Percentiles rank a stretch among this genome's conserved stretches.
phyloP scores from a whole-genome alignment of 2,329 filamentous ascomycete species.

The Hymenotorrendiella dingleyae region DNA sequence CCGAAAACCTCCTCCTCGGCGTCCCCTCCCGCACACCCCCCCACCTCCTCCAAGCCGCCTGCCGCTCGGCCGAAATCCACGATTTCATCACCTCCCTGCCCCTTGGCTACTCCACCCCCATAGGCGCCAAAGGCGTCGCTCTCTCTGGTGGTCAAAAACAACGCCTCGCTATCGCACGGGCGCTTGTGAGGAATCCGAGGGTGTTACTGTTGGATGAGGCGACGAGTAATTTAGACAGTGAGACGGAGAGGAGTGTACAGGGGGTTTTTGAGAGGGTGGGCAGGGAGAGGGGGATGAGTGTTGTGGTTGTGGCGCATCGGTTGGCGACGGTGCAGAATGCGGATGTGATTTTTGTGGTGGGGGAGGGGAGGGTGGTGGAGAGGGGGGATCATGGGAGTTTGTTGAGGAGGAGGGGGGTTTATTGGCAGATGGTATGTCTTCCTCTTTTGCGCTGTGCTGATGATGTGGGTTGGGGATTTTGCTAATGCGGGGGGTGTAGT shows the following conservation, averaged over 20 bases:
- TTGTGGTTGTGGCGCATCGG: slow-evolving; percentile 31
- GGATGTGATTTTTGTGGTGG: slow-evolving; percentile 26
- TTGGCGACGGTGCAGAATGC: slow-evolving; percentile 25
- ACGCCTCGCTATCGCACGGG: slow-evolving; percentile 78
- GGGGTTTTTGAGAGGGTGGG: slow-evolving; percentile 58
- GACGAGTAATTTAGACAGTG: slow-evolving; percentile 49
- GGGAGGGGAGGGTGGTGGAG: slow-evolving; percentile 22
- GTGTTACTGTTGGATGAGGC: slow-evolving; percentile 68
- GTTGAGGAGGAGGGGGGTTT: slow-evolving; percentile 14
- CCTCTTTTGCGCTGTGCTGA: not conserved
- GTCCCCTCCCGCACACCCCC: slow-evolving; percentile 43
- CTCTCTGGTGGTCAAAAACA: slow-evolving; percentile 93
- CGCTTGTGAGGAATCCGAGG: slow-evolving; percentile 58
- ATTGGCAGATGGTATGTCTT: slow-evolving; percentile 22
- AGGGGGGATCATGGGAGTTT: slow-evolving; percentile 19
- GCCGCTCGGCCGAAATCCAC: slow-evolving; percentile 76
- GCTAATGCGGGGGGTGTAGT: too few species aligned
- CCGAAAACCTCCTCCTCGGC: slow-evolving; percentile 63
- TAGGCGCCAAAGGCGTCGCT: slow-evolving; percentile 84
- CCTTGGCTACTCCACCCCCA: slow-evolving; percentile 82
- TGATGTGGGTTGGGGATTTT: too few species aligned
- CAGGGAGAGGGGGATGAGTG: slow-evolving; percentile 47
- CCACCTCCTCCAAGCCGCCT: slow-evolving; percentile 55
- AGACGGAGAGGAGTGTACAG: slow-evolving; percentile 52
- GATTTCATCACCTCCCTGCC: slow-evolving; percentile 78